Percentiles rank a stretch among this genome's conserved stretches.
These are phyloP conservation scores for Kuraishia borneana DNA, from an alignment of 805 yeast species.

Conservation along the genomic window DNA sequence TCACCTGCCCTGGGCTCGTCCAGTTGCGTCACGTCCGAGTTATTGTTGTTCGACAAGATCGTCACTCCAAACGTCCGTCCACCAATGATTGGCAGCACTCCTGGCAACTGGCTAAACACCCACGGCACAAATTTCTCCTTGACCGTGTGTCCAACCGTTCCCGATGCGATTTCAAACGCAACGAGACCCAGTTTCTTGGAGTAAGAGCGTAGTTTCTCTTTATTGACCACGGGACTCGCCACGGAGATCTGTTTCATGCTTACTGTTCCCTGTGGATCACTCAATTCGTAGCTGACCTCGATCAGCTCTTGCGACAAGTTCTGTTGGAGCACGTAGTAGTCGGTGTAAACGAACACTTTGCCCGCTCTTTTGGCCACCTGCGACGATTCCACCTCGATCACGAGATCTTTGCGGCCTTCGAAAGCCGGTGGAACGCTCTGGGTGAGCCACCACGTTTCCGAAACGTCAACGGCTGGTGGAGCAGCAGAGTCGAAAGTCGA, in stretches of 20 bases:
- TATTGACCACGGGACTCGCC: constrained; percentile 31
- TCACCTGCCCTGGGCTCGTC: constrained; percentile 80
- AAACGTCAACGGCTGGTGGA: constrained; percentile 2
- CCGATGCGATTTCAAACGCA: constrained; percentile 33
- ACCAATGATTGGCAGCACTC: constrained; percentile 37
- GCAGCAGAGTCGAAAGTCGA: constrained; percentile 5
- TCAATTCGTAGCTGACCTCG: constrained; percentile 42
- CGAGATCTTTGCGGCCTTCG: constrained; percentile 30
- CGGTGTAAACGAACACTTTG: constrained; percentile 36
- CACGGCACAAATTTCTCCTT: constrained; percentile 21
- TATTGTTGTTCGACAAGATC: constrained; percentile 46
- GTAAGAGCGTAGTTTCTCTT: constrained; percentile 35
- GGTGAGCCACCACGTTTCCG: constrained; percentile 57
- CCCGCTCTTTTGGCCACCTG: constrained; percentile 46
- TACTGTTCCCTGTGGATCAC: constrained; percentile 42
- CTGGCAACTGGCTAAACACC: constrained; percentile 25
- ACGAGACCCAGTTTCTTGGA: constrained; percentile 39
- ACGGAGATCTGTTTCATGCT: constrained; percentile 19
- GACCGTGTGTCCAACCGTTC: constrained; percentile 22
- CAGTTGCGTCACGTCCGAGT: constrained; percentile 33
- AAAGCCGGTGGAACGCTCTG: constrained; percentile 47
- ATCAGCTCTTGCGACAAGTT: constrained; percentile 62
- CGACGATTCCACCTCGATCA: constrained; percentile 57
- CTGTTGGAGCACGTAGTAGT: constrained; percentile 60
- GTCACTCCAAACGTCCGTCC: constrained; percentile 63